These are phyloP conservation scores for Cryptosporidium meleagridis DNA, from an alignment of 169 alveolate genomes.

Conservation along the genomic window DNA sequence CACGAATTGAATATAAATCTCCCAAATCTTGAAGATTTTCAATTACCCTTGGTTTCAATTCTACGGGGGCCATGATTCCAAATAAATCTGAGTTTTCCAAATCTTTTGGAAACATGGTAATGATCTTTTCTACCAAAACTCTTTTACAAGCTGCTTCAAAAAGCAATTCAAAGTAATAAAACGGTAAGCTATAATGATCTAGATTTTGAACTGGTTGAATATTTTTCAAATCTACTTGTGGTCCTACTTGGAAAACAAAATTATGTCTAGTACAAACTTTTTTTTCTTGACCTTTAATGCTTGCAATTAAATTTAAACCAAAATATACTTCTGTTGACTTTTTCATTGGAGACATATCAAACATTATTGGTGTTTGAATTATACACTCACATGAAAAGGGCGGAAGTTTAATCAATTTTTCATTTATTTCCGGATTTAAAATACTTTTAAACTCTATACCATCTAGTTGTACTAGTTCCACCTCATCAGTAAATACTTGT, in stretches of 20 bases:
- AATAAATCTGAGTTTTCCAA: neutral
- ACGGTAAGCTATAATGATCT: neutral
- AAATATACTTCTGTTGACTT: neutral
- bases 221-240: slow-evolving; percentile 13
- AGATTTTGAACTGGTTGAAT: slow-evolving; percentile 6
- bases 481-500: slow-evolving; percentile 16
- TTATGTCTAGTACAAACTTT: neutral
- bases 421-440: neutral
- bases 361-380: slow-evolving; percentile 30
- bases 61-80: slow-evolving; percentile 26
- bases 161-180: slow-evolving; percentile 23
- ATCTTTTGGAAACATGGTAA: neutral
- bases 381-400: slow-evolving; percentile 37
- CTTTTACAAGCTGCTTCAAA: neutral
- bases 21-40: neutral
- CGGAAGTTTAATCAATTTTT: slow-evolving; percentile 21
- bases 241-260: slow-evolving; percentile 21
- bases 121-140: slow-evolving; percentile 12
- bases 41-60: neutral
- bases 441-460: neutral
- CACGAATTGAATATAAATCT: neutral
- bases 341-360: slow-evolving; percentile 10
- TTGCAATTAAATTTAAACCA: neutral
- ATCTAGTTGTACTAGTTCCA: slow-evolving; percentile 10
- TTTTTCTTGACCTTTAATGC: neutral